Base-by-base conservation (phyloP, 225 moss, liverwort and hornwort species). In the Pleurozium schreberi region DNA sequence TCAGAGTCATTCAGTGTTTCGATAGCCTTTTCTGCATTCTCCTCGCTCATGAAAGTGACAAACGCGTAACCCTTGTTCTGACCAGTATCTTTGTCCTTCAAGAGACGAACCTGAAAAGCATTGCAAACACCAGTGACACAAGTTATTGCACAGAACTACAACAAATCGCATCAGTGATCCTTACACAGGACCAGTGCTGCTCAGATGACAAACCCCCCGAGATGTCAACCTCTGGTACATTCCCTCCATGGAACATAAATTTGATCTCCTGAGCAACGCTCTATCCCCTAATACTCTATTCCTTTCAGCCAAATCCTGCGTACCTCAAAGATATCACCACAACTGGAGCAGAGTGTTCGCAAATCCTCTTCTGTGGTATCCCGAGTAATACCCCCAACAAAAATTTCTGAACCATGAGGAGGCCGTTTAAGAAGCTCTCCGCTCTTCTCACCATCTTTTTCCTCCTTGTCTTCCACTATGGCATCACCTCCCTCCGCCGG, bases 61-160 rank as follows among this genome's bases (percentile, higher is more conserved):
- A 99, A 99, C 80, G 99, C 99, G 90, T 99, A 99, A 77, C 99
- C 99, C 91, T 97, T 99, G 90, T 99, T 99, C 89, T 97, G 99
- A 74, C 99, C 99, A 68, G 99, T 96, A 89, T 99, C 99, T 91
- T 99, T 99, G 84, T 99, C 99, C 90, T 99, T 99, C 87, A 99
- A 89, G 45, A 99, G 96, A 47, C 99, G 97, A 81, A 99, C 99
- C 99, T 99, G 88, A 66, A 23, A 74, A 88, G 69, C 53, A 91
- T 85, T 75, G 81, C 76, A 59, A 68, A 70, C 49, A 91, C 64
- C 71, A 77, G 36, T 27, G 55, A 69, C 33, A 87, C 57, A 65
- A 60, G 27, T 87, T 85, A 77, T 68, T 47, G 43, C 42, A 70
- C 43, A 88, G 73, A 57, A 78, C 65, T 45, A 73, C 77, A 27